Conservation (phyloP, 2,329 filamentous ascomycete species). For the Rutstroemia sp. region DNA sequence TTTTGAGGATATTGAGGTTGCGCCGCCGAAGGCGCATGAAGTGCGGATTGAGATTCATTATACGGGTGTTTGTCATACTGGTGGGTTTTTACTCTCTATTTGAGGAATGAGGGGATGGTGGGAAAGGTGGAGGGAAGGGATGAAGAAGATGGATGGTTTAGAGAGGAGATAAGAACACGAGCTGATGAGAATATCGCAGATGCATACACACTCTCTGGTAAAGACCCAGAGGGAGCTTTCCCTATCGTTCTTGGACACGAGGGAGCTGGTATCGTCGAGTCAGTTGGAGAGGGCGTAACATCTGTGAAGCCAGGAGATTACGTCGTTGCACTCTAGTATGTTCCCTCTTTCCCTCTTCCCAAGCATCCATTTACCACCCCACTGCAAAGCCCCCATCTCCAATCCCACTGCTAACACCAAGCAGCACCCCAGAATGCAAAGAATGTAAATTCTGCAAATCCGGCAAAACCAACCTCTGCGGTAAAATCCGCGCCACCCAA, state of each 20-base stretch:
- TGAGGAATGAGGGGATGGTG: background rate
- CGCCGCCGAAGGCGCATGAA: constrained; percentile 81
- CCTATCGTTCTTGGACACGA: constrained; percentile 85
- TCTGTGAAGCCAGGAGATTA: constrained; percentile 91
- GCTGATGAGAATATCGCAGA: constrained; percentile 40
- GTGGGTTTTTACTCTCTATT: constrained; percentile 39
- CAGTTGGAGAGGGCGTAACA: constrained; percentile 88
- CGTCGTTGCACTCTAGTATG: constrained; percentile 80
- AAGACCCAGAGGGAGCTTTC: constrained; percentile 94
- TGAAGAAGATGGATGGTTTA: too few species aligned
- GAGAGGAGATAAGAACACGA: background rate
- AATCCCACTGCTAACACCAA: constrained; percentile 1
- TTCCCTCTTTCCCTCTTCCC: constrained; percentile 16
- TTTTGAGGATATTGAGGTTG: constrained; percentile 89
- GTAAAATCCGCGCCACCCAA: constrained; percentile 96
- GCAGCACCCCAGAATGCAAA: constrained; percentile 86
- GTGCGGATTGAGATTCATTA: constrained; percentile 96
- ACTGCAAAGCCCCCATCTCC: background rate
- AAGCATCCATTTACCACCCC: background rate
- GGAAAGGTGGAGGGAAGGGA: too few species aligned
- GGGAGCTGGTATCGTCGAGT: constrained; percentile 87
- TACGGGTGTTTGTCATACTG: constrained; percentile 98
- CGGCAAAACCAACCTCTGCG: constrained; percentile 98
- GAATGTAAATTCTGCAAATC: constrained; percentile 99
- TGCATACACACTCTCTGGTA: constrained; percentile 91